Base-by-base conservation (phyloP, 345 rosid genomes). In the Hibiscus mutabilis region DNA sequence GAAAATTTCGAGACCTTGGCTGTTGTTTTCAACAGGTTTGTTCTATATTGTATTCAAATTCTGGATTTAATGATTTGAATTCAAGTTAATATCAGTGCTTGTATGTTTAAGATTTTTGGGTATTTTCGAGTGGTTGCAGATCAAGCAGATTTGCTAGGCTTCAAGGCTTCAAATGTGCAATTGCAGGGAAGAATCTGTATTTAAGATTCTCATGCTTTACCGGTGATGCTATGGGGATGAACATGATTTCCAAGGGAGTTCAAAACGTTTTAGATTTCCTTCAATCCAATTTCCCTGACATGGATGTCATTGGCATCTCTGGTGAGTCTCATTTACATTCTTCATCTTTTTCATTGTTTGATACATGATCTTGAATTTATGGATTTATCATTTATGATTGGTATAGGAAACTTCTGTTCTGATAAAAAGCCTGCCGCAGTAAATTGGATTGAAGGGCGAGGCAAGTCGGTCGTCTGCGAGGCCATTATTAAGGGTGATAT, bases 201-300 rank as follows among this genome's bases (percentile, higher is more conserved):
- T 21, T 82, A 69, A 84, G 94, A 72, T 87, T 87, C 74, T 53
- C 74, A 7, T 85, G 91, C 82, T 71, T 84, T 76, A 85, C 94
- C 0, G 94, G 91, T 2, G 94, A 87, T 72, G 94, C 94, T 57
- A 89, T 89, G 94, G 91, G 94, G 75, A 89, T 89, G 94, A 89
- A 89, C 85, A 89, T 89, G 94, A 82, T 87, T 40, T 87, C 94
- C 44, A 89, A 89, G 71, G 94, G 89, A 3, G 91, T 89, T 15
- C 94, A 89, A 72, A 89, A 89, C 64, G 89, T 87, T 31, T 77
- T 89, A 74, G 88, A 87, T 60, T 86, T 84, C 74, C 88, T 87
- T 77, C 88, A 82, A 75, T 53, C 13, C 22, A 88, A 87, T 68
- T 89, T 85, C 76, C 81, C 89, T 10, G 94, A 89, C 80, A 89